Base-by-base conservation (phyloP, 2,329 filamentous ascomycete genomes). In the Spiromastix sp. region DNA sequence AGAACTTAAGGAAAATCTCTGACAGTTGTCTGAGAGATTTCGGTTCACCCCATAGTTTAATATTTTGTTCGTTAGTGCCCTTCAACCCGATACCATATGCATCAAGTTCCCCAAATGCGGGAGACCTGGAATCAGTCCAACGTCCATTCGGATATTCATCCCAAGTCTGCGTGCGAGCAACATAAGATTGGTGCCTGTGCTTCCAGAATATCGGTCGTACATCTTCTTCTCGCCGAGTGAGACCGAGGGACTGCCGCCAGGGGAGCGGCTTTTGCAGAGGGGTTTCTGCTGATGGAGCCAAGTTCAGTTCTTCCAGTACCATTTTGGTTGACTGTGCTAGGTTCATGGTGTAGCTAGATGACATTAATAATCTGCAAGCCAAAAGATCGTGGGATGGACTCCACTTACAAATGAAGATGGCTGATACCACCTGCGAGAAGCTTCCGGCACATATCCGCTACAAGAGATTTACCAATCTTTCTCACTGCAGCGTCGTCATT, bases 121-220 rank as follows among this genome's bases (percentile, higher is more conserved):
- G 91, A 39, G 89, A 96, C 45, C 91, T 77, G 34, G 87, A 89
- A 60, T 98, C 91, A 62, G 91, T 93, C 91, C 91, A 98, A 60
- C 91, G 82, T 30, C 91, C 91, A 68, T 98, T 98, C 37, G 91
- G 91, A 51, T 95, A 98, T 59, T 98, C 91, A 51, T 98, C 91
- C 91, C 91, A 98, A 48, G 95, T 89, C 56, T 95, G 87, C 1
- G 91, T 98, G 37, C 91, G 85, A 37, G 85, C 79, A 37, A 98
- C 79, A 51, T 98, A 98, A 3, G 87, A 94, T 55, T 91, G 86
- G 63, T 93, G 91, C 39, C 91, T 78, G 64, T 96, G 95, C 49
- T 89, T 80, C 91, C 91, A 98, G 72, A 98, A 98, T 48, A 98
- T 93, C 21, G 91, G 91, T 35, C 91, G 84, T 28, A 98, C 91